phyloP scores from a whole-genome alignment of 2,329 filamentous ascomycete genomes.

The Alternaria infectoria region DNA sequence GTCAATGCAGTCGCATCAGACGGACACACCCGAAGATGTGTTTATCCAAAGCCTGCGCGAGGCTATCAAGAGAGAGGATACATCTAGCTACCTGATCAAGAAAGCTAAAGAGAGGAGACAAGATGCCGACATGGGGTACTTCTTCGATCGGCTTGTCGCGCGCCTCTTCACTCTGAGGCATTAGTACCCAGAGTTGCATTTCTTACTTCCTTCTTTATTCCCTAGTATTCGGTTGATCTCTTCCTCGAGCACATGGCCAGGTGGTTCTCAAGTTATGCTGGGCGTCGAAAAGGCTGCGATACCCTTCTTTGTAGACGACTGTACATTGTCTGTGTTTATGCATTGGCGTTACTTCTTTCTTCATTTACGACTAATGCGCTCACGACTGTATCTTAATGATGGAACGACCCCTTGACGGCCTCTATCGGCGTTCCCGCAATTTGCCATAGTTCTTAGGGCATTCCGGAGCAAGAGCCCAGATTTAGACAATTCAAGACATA shows the following conservation, averaged over 20 bases:
- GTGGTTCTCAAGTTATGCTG: not conserved
- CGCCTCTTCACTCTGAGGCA: conserved; percentile 33
- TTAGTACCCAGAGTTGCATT: not conserved
- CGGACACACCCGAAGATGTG: conserved; percentile 21
- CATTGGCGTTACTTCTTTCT: not conserved
- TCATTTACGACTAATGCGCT: not conserved
- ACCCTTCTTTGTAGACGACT: conserved; percentile 1
- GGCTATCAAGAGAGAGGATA: conserved; percentile 24
- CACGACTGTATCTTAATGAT: not conserved
- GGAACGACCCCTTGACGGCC: not conserved
- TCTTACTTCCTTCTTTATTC: not conserved
- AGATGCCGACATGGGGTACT: conserved; percentile 43
- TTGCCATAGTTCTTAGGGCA: not conserved
- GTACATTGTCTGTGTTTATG: not conserved
- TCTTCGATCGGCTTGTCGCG: conserved; percentile 48
- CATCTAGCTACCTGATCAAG: conserved; percentile 28
- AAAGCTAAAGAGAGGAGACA: conserved; percentile 26
- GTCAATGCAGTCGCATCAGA: not conserved
- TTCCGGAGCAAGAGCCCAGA: not conserved
- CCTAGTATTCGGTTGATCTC: not conserved
- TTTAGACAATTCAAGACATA: not conserved
- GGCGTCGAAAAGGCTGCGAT: conserved; percentile 1
- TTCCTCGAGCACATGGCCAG: not conserved
- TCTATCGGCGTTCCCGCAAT: not conserved
- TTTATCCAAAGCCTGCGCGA: conserved; percentile 41